These are phyloP conservation scores for Xerocomus amazonicus DNA, from an alignment of 1,284 basidiomycete genomes.

Conservation along the genomic window DNA sequence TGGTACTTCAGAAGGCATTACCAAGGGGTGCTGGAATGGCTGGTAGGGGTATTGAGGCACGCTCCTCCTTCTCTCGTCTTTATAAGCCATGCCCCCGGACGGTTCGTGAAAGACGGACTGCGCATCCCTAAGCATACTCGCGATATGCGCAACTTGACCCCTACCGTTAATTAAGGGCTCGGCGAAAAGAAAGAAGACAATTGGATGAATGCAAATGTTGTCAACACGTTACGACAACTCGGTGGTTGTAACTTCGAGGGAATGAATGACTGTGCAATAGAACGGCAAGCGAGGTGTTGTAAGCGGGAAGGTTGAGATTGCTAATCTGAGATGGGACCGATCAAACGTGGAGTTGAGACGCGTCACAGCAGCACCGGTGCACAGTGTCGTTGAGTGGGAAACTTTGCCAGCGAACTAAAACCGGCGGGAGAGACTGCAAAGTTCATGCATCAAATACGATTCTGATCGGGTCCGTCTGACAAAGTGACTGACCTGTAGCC, in stretches of 20 bases:
- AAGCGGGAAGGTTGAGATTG: not conserved
- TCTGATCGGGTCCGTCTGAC: not conserved
- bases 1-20: conserved; percentile 17
- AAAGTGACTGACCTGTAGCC: conserved; percentile 10
- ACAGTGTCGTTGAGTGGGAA: not conserved
- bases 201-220: conserved; percentile 8
- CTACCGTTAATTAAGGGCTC: conserved; percentile 6
- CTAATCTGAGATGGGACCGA: conserved; percentile 1
- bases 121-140: conserved; percentile 17
- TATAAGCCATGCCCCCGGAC: conserved; percentile 16
- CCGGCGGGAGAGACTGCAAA: not conserved
- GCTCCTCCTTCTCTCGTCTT: conserved; percentile 13
- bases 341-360: not conserved
- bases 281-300: not conserved
- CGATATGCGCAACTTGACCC: not conserved
- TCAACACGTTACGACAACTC: not conserved
- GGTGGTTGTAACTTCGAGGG: not conserved
- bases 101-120: conserved; percentile 14
- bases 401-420: not conserved
- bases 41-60: conserved; percentile 19
- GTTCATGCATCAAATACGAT: conserved; percentile 1
- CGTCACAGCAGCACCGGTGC: not conserved
- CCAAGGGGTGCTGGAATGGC: conserved; percentile 9
- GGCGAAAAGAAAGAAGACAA: not conserved
- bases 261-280: not conserved